Base-by-base conservation (phyloP, 2,329 filamentous ascomycete species). In the Penicillium sp. region DNA sequence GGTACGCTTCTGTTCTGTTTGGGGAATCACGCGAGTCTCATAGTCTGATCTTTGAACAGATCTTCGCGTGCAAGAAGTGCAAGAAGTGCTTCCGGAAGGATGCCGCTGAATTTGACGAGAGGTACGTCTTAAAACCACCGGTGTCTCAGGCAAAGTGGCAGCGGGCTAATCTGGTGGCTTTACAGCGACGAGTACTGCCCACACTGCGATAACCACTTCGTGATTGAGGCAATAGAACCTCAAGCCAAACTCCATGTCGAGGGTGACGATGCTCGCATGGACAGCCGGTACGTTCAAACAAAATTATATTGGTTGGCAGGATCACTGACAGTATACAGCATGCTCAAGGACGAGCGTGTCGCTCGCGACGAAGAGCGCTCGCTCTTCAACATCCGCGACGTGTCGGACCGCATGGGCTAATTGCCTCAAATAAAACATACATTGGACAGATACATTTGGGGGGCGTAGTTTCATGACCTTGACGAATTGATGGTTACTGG, bases 11-110 rank as follows among this genome's bases (percentile, higher is more conserved):
- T 49, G 16, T 43, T 50, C 29, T 42, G 24, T 27, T 27, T 8
- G 44, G 29, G 44, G 29, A 40, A 21, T 44, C 14, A 32, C 40
- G n/a, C 24, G 32, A 34, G 43, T 32, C 10, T 38, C 31, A 24
- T 11, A n/a, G 31, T 42, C 47, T 62, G 24, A 61, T 38, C 10
- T 16, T 22, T 46, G 77, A 73, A 84, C 81, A 36, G 69, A 56
- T 67, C 11, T 97, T 99, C 70, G 91, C 91, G 49, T 99, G 94
- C 84, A 99, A 99, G 69, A 99, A 99, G 80, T 99, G 94, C 86
- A 92, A 89, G 66, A 99, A 99, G 78, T 92, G 88, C 76, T 99
- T 99, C 81, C 89, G 94, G 64, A 99, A 97, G 73, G 91, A 99
- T 68, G 89, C 89, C 43, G 79, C 85, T 61, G 90, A 96, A 73